A percentile compares a stretch with the other conserved stretches of the same genome.
Conservation (phyloP, 2,329 filamentous ascomycete genomes). For the Dichotomopilus funicola region DNA sequence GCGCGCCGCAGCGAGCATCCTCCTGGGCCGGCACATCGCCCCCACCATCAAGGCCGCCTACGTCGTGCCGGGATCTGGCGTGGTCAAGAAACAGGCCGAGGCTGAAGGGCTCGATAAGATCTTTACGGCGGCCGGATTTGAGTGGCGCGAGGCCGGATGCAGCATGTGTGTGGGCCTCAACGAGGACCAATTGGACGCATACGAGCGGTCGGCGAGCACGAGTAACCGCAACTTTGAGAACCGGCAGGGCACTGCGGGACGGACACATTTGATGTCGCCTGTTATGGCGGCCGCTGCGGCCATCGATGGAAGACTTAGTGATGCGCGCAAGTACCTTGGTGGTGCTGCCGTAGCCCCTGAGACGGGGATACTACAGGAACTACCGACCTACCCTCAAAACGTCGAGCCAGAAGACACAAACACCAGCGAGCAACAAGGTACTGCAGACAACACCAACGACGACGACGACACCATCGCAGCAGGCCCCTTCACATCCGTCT, state of each 20-base stretch:
- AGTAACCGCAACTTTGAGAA: slow-evolving; percentile 98
- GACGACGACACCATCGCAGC: slow-evolving; percentile 53
- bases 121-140: slow-evolving; percentile 86
- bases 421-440: slow-evolving; percentile 46
- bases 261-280: slow-evolving; percentile 94
- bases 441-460: slow-evolving; percentile 44
- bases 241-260: slow-evolving; percentile 81
- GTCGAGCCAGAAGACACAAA: slow-evolving; percentile 48
- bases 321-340: slow-evolving; percentile 71
- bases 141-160: slow-evolving; percentile 97
- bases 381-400: slow-evolving; percentile 17
- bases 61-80: slow-evolving; percentile 91
- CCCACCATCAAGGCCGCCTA: slow-evolving; percentile 86
- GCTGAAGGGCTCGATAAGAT: slow-evolving; percentile 88
- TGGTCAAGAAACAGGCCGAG: slow-evolving; percentile 90
- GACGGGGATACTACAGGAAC: slow-evolving; percentile 47
- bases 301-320: slow-evolving; percentile 82
- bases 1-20: slow-evolving; percentile 75
- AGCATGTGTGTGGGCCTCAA: slow-evolving; percentile 99
- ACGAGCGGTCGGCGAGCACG: slow-evolving; percentile 90
- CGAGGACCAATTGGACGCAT: slow-evolving; percentile 86
- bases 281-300: slow-evolving; percentile 92
- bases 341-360: slow-evolving; percentile 53
- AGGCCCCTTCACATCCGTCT: slow-evolving; percentile 75
- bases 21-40: slow-evolving; percentile 82